Conservation (phyloP, 371 early-diverging fungal species). For the Zychaea mexicana region DNA sequence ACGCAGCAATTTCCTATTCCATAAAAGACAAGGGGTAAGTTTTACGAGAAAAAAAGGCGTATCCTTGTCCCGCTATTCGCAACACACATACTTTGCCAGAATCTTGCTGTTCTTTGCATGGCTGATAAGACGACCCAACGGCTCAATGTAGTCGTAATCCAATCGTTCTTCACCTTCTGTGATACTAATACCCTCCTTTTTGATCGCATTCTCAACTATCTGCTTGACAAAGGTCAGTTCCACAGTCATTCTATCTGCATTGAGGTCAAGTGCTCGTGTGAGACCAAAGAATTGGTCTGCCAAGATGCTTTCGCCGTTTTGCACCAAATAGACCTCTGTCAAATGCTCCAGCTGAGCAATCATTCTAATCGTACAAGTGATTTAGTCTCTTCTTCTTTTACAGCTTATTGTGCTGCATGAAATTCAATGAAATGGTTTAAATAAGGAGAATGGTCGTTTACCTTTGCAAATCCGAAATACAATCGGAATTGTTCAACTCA, state of each 20-base stretch:
- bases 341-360: conserved; percentile 71
- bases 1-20: conserved; percentile 68
- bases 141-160: conserved; percentile 59
- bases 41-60: no score
- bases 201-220: conserved; percentile 32
- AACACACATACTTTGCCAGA: conserved; percentile 48
- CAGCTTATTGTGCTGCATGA: no score
- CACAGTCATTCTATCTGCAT: conserved; percentile 68
- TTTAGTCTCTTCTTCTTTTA: not conserved
- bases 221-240: conserved; percentile 57
- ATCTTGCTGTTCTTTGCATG: conserved; percentile 69
- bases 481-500: conserved; percentile 63
- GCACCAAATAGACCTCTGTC: conserved; percentile 58
- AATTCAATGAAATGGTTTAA: no score
- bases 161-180: conserved; percentile 55
- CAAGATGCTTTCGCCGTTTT: conserved; percentile 34
- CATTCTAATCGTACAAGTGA: conserved; percentile 34
- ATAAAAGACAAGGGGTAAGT: not conserved
- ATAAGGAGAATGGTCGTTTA: no score
- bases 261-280: conserved; percentile 60
- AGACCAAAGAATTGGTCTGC: conserved; percentile 60
- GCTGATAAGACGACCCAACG: conserved; percentile 51
- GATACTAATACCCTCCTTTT: conserved; percentile 36
- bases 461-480: conserved; percentile 63
- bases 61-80: not conserved